Base-by-base conservation (phyloP, 441 rosid species). In the Gossypium schwendimanii region DNA sequence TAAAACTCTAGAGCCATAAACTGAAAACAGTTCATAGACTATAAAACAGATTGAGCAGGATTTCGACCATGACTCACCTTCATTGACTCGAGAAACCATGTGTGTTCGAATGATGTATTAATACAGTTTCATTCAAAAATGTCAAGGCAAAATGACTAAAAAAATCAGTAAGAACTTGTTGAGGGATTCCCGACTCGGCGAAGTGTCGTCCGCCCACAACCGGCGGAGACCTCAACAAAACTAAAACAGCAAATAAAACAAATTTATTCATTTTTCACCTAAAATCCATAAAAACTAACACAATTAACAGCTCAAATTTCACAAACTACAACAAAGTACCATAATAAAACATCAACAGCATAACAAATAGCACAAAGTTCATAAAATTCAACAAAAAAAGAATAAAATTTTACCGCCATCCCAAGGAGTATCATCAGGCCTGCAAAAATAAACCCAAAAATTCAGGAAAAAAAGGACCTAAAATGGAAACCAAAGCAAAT, bases 351-450 rank as follows among this genome's bases (percentile, higher is more conserved):
- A 7, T 14, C 53, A 12, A 45, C 50, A 45, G 50, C 50, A 45
- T 3, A 45, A 45, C 50, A 45, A 45, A 12, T 11, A 10, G 11
- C 14, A 45, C 50, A 45, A 45, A 45, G n/a, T 54, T 54, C 59
- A 54, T 15, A 54, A 20, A 54, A 53, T 52, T 33, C 26, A 54
- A 20, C 26, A 57, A 18, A 3, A 60, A 20, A n/a, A 24, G 2
- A 10, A 44, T 9, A 66, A 15, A 10, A 55, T n/a, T 54, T 8
- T 69, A 87, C 91, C 91, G 76, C 91, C 87, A 69, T 87, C 87
- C 87, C 91, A 87, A 57, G 91, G 88, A 6, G 91, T 85, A 68
- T 87, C 91, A 79, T 85, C 87, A 36, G 87, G 88, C 73, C 91
- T 86, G 75, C 78, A 11, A 17, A 69, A 50, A 6, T 4, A 53